Evolutionary conservation across 2,329 filamentous ascomycete genomes (phyloP), one percentile per base, ranked within the genome.

Genomic region (Nigrospora oryzae): DNA sequence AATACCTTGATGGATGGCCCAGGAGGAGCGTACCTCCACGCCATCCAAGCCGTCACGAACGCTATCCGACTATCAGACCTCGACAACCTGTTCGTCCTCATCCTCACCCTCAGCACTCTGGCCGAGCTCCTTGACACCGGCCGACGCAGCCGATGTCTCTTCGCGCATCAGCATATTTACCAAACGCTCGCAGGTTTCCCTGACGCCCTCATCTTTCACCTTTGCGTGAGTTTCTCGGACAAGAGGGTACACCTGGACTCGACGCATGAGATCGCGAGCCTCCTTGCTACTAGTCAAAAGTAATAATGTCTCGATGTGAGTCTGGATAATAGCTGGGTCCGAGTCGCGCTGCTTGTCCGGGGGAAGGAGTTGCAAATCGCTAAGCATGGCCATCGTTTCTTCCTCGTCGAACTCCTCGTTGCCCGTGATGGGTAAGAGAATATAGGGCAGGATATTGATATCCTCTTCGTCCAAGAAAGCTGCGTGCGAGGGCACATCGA

Each of bases 111-210:
- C 43, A 68, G 46, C 50, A 74, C 73, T 35, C 71, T 62, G 38
- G 66, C 61, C 49, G 62, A 39, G 23, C 39, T 74, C 70, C 47
- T 69, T 62, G 40, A 69, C 59, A 16, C 61, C 61, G 40, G 67
- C 65, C 45, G 59, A 54, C 36, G 63, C 64, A 42, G 69, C 58
- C 36, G 53, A 57, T 38, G 66, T 70, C 52, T 75, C 82, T 60
- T 93, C 89, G 45, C 87, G 74, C 81, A 89, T 89, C 49, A 95
- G 62, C 7, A 95, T 81, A 60, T 98, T 89, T 39, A 98, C 93
- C 43, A 97, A 61, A 46, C 93, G 76, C 63, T 97, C 93, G 56
- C 87, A 95, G 1, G 82, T 86, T 54, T 95, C 90, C 52, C 78
- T 75, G 3, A 97, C 87, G 14, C 74, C 83, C 38, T 94, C 89